Percentiles rank a stretch among this genome's conserved stretches.
phyloP scores from a whole-genome alignment of 108 stramenopile species.

The Fragilariopsis cylindrus region DNA sequence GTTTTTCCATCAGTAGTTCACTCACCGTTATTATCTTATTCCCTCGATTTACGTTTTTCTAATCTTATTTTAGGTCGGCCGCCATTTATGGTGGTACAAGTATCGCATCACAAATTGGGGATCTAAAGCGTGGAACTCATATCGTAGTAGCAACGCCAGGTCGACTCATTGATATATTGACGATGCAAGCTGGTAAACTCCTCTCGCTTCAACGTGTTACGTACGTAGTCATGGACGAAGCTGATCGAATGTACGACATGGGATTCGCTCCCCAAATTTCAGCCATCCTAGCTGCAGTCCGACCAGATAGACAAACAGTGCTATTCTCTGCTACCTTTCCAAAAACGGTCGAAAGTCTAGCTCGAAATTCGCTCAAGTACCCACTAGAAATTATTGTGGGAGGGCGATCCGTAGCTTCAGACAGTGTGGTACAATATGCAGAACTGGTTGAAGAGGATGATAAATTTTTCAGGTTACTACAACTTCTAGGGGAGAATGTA shows the following conservation, averaged over 20 bases:
- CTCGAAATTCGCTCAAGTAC: slow-evolving; percentile 84
- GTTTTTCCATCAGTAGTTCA: background rate
- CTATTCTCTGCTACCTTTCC: slow-evolving; percentile 99
- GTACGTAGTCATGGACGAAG: slow-evolving; percentile 97
- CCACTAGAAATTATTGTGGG: slow-evolving; percentile 97
- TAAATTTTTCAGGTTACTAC: slow-evolving; percentile 96
- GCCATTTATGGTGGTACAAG: slow-evolving; percentile 98
- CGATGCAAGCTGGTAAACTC: slow-evolving; percentile 96
- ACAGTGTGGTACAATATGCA: slow-evolving; percentile 90
- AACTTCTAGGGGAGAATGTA: slow-evolving; percentile 95
- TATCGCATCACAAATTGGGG: slow-evolving; percentile 96
- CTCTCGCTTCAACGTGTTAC: slow-evolving; percentile 91
- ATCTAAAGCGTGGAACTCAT: slow-evolving; percentile 95
- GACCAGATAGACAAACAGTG: slow-evolving; percentile 95
- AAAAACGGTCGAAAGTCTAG: slow-evolving; percentile 88
- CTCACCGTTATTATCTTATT: background rate
- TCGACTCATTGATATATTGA: slow-evolving; percentile 97
- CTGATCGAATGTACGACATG: slow-evolving; percentile 99
- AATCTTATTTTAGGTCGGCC: slow-evolving; percentile 53
- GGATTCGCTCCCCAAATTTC: slow-evolving; percentile 98
- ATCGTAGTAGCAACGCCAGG: slow-evolving; percentile 98
- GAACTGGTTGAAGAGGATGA: slow-evolving; percentile 94
- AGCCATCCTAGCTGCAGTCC: slow-evolving; percentile 88
- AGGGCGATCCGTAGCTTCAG: slow-evolving; percentile 93
- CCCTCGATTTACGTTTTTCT: background rate